phyloP scores from a whole-genome alignment of 1,284 basidiomycete genomes.

The Schizophyllum commune region DNA sequence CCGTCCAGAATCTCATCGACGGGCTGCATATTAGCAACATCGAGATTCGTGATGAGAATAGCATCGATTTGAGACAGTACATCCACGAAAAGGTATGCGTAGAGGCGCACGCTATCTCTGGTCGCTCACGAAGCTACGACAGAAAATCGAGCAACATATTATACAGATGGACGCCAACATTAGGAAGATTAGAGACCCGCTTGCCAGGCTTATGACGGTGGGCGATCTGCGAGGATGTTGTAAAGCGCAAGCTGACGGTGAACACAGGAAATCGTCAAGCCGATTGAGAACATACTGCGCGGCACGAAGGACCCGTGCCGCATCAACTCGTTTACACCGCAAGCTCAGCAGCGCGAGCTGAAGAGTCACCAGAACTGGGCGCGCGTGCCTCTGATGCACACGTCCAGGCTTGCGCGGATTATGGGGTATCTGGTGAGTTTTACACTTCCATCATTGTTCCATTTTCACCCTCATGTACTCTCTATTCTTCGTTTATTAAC shows the following conservation, averaged over 20 bases:
- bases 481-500: too few relatives aligned
- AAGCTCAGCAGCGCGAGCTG: conserved; percentile 29
- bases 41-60: conserved; percentile 90
- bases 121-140: conserved; percentile 1
- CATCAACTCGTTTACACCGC: conserved; percentile 50
- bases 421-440: conserved; percentile 73
- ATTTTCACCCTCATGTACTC: conserved; percentile 1
- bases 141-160: conserved; percentile 66
- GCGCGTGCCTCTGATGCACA: conserved; percentile 31
- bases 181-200: conserved; percentile 43
- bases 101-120: not conserved
- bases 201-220: conserved; percentile 70
- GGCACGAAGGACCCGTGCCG: conserved; percentile 31
- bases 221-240: conserved; percentile 16
- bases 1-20: conserved; percentile 89
- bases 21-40: conserved; percentile 95
- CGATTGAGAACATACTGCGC: conserved; percentile 24
- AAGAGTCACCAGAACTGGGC: conserved; percentile 35
- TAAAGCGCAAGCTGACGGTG: conserved; percentile 1
- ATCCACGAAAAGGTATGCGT: conserved; percentile 76
- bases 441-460: not conserved
- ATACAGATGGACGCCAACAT: conserved; percentile 63
- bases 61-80: conserved; percentile 82
- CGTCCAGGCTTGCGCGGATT: conserved; percentile 58
- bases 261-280: conserved; percentile 31